Conservation (phyloP, 805 yeast species). For the Blastobotrys chiropterorum region DNA sequence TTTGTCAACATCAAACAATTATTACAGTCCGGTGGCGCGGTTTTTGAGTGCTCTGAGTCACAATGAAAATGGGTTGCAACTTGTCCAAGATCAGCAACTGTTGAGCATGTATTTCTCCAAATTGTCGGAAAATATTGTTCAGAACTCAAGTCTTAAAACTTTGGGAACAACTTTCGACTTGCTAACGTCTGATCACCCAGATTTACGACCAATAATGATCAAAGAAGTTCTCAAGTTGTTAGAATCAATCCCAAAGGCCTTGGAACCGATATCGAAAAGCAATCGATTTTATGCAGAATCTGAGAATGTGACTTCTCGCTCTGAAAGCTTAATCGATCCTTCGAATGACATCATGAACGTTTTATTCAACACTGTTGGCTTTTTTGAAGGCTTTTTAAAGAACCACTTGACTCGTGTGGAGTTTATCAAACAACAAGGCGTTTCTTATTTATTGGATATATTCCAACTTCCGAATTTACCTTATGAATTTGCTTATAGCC, state of each 20-base stretch:
- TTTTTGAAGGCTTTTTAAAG: constrained; percentile 28
- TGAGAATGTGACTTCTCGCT: constrained; percentile 5
- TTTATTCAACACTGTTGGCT: constrained; percentile 16
- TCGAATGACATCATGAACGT: constrained; percentile 10
- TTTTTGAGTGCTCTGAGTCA: constrained; percentile 78
- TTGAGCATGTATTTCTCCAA: constrained; percentile 43
- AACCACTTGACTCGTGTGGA: constrained; percentile 25
- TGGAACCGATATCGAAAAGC: constrained; percentile 23
- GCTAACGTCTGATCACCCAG: constrained; percentile 76
- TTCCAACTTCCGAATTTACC: constrained; percentile 24
- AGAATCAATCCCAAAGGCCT: constrained; percentile 22
- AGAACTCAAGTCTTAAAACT: constrained; percentile 43
- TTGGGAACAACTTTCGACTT: constrained; percentile 73
- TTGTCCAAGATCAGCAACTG: constrained; percentile 40
- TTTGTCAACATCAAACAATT: constrained; percentile 46
- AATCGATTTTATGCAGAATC: constrained; percentile 15
- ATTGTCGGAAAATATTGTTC: constrained; percentile 43
- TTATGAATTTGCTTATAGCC: constrained; percentile 27
- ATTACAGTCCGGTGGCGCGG: constrained; percentile 60
- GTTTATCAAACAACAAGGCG: constrained; percentile 25
- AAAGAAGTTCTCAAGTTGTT: constrained; percentile 35
- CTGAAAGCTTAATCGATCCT: background rate
- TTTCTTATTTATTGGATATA: constrained; percentile 18
- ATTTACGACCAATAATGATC: constrained; percentile 53
- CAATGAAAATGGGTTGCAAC: constrained; percentile 62